Percentiles rank a stretch among this genome's conserved stretches.
These are phyloP conservation scores for Vaccinium vitisidaea DNA, from an alignment of 148 eudicot genomes.

Conservation along the genomic window DNA sequence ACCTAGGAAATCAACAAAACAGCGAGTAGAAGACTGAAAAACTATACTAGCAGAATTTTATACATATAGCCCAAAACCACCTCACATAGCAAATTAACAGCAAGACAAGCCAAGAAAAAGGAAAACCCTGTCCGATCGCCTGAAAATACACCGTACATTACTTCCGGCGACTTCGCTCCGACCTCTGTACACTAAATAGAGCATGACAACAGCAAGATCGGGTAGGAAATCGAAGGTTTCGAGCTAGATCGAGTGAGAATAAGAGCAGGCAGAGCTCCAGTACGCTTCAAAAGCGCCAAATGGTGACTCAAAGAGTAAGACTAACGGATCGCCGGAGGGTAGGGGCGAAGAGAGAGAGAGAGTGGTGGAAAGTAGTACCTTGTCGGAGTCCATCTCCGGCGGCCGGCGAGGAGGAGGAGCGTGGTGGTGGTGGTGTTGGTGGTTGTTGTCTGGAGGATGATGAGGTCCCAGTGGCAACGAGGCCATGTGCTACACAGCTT, in stretches of 20 bases:
- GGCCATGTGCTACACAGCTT: conserved; percentile 40
- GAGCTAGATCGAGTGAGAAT: conserved; percentile 26
- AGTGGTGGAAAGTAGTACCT: conserved; percentile 27
- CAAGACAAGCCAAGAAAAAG: neutral
- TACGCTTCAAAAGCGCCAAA: neutral
- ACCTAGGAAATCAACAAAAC: neutral
- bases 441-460: conserved; percentile 33
- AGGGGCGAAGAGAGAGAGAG: neutral
- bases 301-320: neutral
- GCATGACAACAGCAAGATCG: conserved; percentile 4
- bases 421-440: conserved; percentile 25
- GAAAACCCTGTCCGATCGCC: conserved; percentile 17
- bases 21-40: neutral
- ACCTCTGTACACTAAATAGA: neutral
- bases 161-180: neutral
- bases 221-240: neutral
- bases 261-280: neutral
- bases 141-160: conserved; percentile 6
- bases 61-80: neutral
- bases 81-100: neutral
- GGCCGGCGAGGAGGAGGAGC: conserved; percentile 27
- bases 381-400: conserved; percentile 37
- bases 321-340: conserved; percentile 1
- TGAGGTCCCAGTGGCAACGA: conserved; percentile 49
- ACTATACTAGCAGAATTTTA: neutral